These are phyloP conservation scores for Leccinum rimulosum DNA, from an alignment of 768 basidiomycete species.

Conservation along the genomic window DNA sequence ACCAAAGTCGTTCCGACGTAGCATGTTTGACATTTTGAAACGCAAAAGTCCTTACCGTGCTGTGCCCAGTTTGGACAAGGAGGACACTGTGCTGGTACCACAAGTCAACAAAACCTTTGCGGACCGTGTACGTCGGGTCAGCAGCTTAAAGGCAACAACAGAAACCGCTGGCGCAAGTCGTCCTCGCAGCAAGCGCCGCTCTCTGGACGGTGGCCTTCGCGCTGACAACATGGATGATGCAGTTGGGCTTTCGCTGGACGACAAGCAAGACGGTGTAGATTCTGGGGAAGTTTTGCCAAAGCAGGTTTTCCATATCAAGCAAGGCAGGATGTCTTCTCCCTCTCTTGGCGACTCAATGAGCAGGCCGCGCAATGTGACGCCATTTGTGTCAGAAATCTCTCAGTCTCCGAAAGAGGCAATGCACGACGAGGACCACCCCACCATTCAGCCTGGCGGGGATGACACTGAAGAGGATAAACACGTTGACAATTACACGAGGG, in stretches of 20 bases:
- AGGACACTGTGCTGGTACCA: not conserved
- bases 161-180: not conserved
- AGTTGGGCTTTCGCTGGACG: not conserved
- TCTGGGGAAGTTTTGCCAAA: not conserved
- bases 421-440: not conserved
- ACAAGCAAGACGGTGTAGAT: not conserved
- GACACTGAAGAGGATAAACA: not conserved
- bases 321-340: not conserved
- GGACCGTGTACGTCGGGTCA: not conserved
- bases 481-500: conserved; percentile 17
- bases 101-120: not conserved
- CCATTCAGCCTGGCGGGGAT: not conserved
- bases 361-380: conserved; percentile 8
- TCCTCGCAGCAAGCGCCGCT: not conserved
- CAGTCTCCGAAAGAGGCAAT: not conserved
- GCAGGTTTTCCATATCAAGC: not conserved
- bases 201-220: conserved; percentile 1
- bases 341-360: not conserved
- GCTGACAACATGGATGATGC: not conserved
- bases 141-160: not conserved
- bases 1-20: conserved; percentile 19
- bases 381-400: conserved; percentile 4
- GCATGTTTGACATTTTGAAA: conserved; percentile 25
- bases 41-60: conserved; percentile 7
- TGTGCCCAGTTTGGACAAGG: not conserved